These are phyloP conservation scores for Suillus tomentosus DNA, from an alignment of 768 basidiomycete species.

Conservation along the genomic window DNA sequence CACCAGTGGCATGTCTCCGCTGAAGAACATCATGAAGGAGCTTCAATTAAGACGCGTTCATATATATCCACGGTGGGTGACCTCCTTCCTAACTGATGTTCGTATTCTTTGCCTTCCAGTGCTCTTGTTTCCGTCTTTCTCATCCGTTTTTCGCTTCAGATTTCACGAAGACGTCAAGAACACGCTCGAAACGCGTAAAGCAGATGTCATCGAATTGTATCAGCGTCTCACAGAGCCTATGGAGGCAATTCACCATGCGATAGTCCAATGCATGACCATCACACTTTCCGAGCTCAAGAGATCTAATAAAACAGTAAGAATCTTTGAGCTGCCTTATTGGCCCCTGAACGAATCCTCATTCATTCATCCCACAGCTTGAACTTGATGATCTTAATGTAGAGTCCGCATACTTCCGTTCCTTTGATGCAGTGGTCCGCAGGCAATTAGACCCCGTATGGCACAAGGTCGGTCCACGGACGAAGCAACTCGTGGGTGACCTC, in stretches of 20 bases:
- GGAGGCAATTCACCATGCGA: slow-evolving; percentile 89
- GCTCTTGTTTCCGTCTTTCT: neutral
- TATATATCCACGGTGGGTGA: slow-evolving; percentile 82
- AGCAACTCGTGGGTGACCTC: slow-evolving; percentile 88
- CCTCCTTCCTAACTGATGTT: neutral
- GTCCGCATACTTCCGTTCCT: slow-evolving; percentile 91
- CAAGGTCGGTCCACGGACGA: slow-evolving; percentile 90
- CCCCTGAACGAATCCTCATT: neutral
- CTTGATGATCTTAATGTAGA: slow-evolving; percentile 91
- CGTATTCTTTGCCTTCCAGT: neutral
- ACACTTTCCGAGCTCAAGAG: slow-evolving; percentile 90
- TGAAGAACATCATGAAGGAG: slow-evolving; percentile 92
- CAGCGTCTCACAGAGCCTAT: slow-evolving; percentile 84
- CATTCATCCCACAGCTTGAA: slow-evolving; percentile 64
- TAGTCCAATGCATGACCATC: slow-evolving; percentile 91
- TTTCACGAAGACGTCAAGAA: slow-evolving; percentile 90
- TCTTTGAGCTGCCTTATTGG: neutral
- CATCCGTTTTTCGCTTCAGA: slow-evolving; percentile 40
- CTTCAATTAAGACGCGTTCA: slow-evolving; percentile 86
- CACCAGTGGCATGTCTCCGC: slow-evolving; percentile 86
- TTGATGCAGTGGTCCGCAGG: slow-evolving; percentile 83
- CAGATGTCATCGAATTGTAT: slow-evolving; percentile 90
- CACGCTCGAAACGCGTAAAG: slow-evolving; percentile 77
- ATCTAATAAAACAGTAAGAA: slow-evolving; percentile 68
- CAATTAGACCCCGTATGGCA: slow-evolving; percentile 97